Evolutionary conservation across 225 moss, liverwort and hornwort species (phyloP), one percentile per base, ranked within the genome.

Genomic region (Thuidium tamariscinum): DNA sequence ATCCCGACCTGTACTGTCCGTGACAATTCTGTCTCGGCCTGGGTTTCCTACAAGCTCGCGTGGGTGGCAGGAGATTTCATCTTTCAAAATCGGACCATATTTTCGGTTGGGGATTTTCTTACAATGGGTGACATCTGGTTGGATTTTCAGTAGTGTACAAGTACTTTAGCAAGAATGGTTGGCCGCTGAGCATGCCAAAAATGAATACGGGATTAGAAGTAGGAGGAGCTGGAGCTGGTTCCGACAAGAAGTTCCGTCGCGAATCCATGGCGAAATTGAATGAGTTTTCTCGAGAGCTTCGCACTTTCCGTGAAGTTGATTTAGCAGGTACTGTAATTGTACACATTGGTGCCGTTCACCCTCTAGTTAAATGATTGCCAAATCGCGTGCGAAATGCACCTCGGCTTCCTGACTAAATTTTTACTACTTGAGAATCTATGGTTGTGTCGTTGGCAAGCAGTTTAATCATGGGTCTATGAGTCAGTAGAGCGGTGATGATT

Each of bases 241-340:
- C 93, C 14, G 98, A 97, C 74, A 96, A 92, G 90, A 99, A 93
- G 87, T 94, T 97, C 42, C 92, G 94, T 63, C 94, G 97, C 55
- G 98, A 99, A 91, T 94, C 95, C 78, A 91, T 97, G 86, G 94
- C 95, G 62, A 95, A 95, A 81, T 90, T 98, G 7, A 98, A 98
- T 59, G 97, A 96, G 76, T 98, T 98, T 66, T 88, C 95, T 55
- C 94, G 92, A 79, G 95, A 97, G 85, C 91, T 98, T 77, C 94
- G 98, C 27, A 98, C 95, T 37, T 98, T 98, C 84, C 94, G 93
- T 87, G 94, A 91, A 69, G 97, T 98, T 48, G 95, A 98, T 86
- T 91, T 98, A 81, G 90, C 95, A 83, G 95, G 95, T 96, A 87
- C 52, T 36, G 20, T 66, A 82, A 65, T 15, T 49, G 44, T 63